Conservation (phyloP, 371 early-diverging fungal genomes). For the Smittium mucronatum region DNA sequence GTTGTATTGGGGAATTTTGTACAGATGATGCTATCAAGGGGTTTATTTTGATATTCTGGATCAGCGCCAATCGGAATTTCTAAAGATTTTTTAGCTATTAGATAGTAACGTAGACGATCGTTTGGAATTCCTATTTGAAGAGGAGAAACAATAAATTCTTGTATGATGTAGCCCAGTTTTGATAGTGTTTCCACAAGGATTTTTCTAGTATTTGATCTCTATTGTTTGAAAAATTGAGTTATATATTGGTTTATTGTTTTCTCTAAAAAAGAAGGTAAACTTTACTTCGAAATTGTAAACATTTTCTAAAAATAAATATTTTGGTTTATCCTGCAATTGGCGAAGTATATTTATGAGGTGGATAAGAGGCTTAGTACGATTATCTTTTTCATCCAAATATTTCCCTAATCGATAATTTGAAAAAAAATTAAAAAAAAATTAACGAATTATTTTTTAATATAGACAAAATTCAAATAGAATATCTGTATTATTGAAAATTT, state of each 20-base stretch:
- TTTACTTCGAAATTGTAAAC: constrained; percentile 57
- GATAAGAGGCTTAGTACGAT: constrained; percentile 48
- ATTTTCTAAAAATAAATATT: constrained; percentile 53
- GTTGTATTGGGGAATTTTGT: not conserved
- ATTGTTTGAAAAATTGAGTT: too few relatives aligned
- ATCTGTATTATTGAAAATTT: too few relatives aligned
- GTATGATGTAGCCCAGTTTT: constrained; percentile 44
- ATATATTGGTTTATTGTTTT: too few relatives aligned
- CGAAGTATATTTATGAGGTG: constrained; percentile 46
- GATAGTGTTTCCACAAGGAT: constrained; percentile 41
- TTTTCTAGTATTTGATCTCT: constrained; percentile 42
- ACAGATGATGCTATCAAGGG: not conserved
- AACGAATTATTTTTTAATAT: too few relatives aligned
- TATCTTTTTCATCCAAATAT: constrained; percentile 46
- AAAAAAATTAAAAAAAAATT: not conserved
- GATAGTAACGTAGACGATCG: constrained; percentile 49
- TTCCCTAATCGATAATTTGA: constrained; percentile 17
- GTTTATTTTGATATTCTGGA: not conserved
- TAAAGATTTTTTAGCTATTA: constrained; percentile 35
- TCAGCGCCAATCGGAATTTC: not conserved
- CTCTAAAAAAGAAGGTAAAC: too few relatives aligned
- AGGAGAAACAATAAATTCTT: constrained; percentile 51
- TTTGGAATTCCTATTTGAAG: constrained; percentile 57
- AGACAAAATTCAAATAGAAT: too few relatives aligned
- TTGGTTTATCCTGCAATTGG: constrained; percentile 36